Conservation (phyloP, 2,329 filamentous ascomycete species). For the Sclerotinia subarctica region DNA sequence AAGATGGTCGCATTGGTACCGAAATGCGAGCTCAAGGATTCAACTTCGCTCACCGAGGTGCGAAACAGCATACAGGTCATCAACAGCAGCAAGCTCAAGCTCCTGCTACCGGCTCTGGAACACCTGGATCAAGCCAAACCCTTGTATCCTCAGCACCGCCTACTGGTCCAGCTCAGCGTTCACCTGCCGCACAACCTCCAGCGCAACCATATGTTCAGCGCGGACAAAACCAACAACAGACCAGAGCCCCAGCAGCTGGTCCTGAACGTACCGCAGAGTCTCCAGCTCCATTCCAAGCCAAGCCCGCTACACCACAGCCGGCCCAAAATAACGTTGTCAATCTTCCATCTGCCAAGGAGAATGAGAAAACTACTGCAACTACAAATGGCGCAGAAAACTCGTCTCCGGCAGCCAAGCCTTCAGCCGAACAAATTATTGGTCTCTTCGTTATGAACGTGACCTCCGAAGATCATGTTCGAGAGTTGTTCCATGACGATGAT, state of each 20-base stretch:
- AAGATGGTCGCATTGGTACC: conserved; percentile 92
- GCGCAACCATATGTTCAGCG: conserved; percentile 33
- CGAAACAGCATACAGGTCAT: conserved; percentile 62
- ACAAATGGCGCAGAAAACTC: conserved; percentile 49
- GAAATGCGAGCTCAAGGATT: conserved; percentile 99
- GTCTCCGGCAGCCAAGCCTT: conserved; percentile 59
- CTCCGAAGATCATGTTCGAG: conserved; percentile 76
- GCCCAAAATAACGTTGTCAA: conserved; percentile 37
- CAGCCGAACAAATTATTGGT: conserved; percentile 69
- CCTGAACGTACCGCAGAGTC: conserved; percentile 36
- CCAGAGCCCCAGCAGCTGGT: conserved; percentile 33
- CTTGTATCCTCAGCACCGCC: conserved; percentile 37
- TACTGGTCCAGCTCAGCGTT: conserved; percentile 35
- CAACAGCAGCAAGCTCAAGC: conserved; percentile 34
- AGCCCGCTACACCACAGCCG: conserved; percentile 51
- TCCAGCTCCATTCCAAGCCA: conserved; percentile 34
- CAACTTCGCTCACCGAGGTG: conserved; percentile 94
- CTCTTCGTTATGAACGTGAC: conserved; percentile 88
- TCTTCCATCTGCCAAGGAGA: conserved; percentile 47
- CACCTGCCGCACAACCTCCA: conserved; percentile 31
- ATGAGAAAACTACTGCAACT: conserved; percentile 50
- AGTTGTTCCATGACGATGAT: conserved; percentile 81
- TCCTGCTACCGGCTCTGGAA: conserved; percentile 39
- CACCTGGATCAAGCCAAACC: conserved; percentile 38
- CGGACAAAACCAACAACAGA: conserved; percentile 35